Evolutionary conservation across 208 protist genomes (phyloP), one percentile per base, ranked within the genome.

Genomic region (Leishmania gerbilli): DNA sequence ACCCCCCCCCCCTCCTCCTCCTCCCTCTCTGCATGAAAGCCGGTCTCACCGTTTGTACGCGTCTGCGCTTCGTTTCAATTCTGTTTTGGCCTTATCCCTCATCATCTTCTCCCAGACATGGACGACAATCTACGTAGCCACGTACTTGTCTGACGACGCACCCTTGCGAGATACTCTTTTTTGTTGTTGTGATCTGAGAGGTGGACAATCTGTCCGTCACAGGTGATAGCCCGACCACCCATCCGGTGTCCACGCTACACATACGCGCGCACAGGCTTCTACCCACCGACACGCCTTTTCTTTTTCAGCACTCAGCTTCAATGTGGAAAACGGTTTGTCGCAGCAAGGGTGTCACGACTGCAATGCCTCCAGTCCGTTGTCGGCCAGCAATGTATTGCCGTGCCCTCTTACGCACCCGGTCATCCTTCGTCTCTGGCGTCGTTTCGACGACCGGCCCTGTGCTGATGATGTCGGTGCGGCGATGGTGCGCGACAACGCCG

Each of bases 401-500:
- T 53, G 21, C 69, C 2, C 3, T 74, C n/a, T 17, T 53, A 24
- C 45, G 27, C 17, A 6, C 21, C 27, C 69, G 47, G n/a, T 19
- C 34, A 40, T 42, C 51, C 47, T 40, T 62, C 47, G 15, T 47
- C 55, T 68, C 31, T 40, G 53, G 56, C 31, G 40, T 40, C 31
- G 37, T 31, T 2, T 24, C 72, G n/a, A 21, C 24, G 72, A 13
- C 19, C 8, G 4, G 17, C 17, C 8, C 40, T 19, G 53, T 64
- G 74, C 15, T 31, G 56, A 1, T 51, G 19, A 31, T 68, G 34
- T 64, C 74, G 8, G 55, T 3, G 34, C 56, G 56, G 11, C 74
- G 74, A 19, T 77, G 74, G 74, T 67, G 56, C 53, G 49, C 56
- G 37, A 77, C 74, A 42, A 7, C 51, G 42, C 31, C 34, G 53